Conservation (phyloP, 2,329 filamentous ascomycete genomes). For the Orbilia ellipsospora region DNA sequence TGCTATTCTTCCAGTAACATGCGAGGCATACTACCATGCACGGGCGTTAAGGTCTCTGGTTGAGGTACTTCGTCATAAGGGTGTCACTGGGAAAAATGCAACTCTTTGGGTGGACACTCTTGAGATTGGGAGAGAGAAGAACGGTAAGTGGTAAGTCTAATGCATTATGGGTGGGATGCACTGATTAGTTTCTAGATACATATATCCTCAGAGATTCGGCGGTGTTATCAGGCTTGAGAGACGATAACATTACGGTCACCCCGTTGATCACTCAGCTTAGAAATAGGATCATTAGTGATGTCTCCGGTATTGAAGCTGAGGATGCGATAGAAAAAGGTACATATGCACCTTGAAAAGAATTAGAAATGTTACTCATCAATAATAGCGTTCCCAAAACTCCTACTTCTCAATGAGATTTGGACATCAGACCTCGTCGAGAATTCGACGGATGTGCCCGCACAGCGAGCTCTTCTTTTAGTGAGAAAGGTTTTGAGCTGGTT, state of each 20-base stretch:
- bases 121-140: constrained; percentile 45
- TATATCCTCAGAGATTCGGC: constrained; percentile 44
- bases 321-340: constrained; percentile 48
- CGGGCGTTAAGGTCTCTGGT: constrained; percentile 47
- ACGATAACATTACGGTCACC: constrained; percentile 37
- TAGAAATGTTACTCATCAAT: constrained; percentile 56
- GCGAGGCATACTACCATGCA: constrained; percentile 49
- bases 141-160: constrained; percentile 9
- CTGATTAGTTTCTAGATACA: constrained; percentile 26
- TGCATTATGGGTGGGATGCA: too few species aligned
- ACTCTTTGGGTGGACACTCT: constrained; percentile 42
- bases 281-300: constrained; percentile 50
- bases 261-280: constrained; percentile 39
- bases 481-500: constrained; percentile 58
- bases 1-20: constrained; percentile 30
- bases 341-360: background rate
- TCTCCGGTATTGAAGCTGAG: constrained; percentile 48
- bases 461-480: constrained; percentile 56
- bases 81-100: constrained; percentile 46
- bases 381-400: constrained; percentile 66
- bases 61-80: constrained; percentile 37
- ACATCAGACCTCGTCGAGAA: constrained; percentile 57
- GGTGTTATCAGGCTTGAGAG: constrained; percentile 39
- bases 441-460: constrained; percentile 52
- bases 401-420: constrained; percentile 67